Evolutionary conservation across 352 stramenopile genomes (phyloP).

Genomic region (Pythium rishiriense): DNA sequence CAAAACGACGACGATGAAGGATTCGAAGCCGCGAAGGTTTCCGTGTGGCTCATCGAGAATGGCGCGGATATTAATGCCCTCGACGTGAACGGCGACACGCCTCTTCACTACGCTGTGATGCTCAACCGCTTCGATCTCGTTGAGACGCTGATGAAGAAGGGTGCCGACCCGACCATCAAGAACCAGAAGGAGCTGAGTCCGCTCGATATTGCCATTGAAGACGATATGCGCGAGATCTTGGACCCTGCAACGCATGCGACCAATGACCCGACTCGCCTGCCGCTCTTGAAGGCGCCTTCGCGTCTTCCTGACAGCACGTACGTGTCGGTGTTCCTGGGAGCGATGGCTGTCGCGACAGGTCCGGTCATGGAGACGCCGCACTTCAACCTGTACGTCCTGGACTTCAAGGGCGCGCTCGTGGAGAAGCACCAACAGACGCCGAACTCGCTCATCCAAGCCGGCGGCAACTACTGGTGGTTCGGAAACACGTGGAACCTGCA

Average conservation of each 20-base stretch:
- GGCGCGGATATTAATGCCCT: constrained; percentile 74
- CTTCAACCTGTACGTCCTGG: constrained; percentile 86
- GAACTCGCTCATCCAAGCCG: constrained; percentile 85
- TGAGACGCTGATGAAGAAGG: constrained; percentile 86
- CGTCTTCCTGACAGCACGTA: constrained; percentile 81
- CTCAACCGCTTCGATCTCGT: constrained; percentile 80
- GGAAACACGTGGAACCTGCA: constrained; percentile 89
- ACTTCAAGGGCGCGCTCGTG: constrained; percentile 68
- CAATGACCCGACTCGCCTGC: constrained; percentile 36
- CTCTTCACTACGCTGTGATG: constrained; percentile 85
- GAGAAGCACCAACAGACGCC: constrained; percentile 75
- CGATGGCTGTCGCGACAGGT: constrained; percentile 75
- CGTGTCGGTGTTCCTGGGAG: constrained; percentile 83
- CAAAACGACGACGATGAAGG: constrained; percentile 90
- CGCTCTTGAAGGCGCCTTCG: constrained; percentile 51
- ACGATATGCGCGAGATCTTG: constrained; percentile 79
- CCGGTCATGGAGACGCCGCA: constrained; percentile 88
- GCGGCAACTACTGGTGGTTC: constrained; percentile 89
- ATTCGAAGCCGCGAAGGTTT: constrained; percentile 86
- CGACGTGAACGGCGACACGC: constrained; percentile 83
- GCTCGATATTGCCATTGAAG: constrained; percentile 71
- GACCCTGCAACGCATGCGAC: constrained; percentile 46
- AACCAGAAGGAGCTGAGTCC: constrained; percentile 73
- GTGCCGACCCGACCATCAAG: constrained; percentile 68
- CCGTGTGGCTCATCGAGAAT: constrained; percentile 88